phyloP scores from a whole-genome alignment of 129 eudicot species.

The Flaveria ramosissima region DNA sequence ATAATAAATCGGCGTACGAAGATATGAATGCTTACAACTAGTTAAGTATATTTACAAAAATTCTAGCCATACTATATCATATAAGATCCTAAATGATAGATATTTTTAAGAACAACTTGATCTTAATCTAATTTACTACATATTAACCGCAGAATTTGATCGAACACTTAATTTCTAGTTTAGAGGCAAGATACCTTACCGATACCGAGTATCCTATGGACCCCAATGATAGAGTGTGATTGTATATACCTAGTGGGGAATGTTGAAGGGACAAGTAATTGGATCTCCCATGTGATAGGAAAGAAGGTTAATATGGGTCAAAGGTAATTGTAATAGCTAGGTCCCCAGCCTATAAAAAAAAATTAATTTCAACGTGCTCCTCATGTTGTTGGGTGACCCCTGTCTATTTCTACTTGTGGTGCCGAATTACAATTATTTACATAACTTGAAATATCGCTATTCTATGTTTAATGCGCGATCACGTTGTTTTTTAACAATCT shows the following conservation, averaged over 20 bases:
- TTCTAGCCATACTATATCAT: no score
- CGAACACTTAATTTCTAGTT: no score
- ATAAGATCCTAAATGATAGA: no score
- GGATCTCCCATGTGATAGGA: conserved; percentile 12
- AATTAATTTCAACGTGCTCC: background rate
- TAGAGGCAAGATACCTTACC: no score
- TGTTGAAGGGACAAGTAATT: conserved; percentile 3
- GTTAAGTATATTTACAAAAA: no score
- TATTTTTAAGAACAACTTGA: no score
- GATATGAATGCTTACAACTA: no score
- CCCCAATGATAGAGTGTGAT: background rate
- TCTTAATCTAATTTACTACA: no score
- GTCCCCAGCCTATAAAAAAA: conserved; percentile 20
- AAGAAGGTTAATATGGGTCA: background rate
- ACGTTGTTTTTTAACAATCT: conserved; percentile 11
- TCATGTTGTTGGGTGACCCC: conserved; percentile 22
- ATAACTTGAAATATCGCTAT: background rate
- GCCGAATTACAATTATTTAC: background rate
- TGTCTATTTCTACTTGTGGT: background rate
- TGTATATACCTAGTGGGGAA: background rate
- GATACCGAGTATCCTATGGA: no score
- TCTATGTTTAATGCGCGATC: conserved; percentile 15
- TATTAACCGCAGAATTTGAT: no score
- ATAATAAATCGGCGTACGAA: no score
- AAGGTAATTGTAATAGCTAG: conserved; percentile 6